These are phyloP conservation scores for Calonectria montana DNA, from an alignment of 2,329 filamentous ascomycete species.

Conservation along the genomic window DNA sequence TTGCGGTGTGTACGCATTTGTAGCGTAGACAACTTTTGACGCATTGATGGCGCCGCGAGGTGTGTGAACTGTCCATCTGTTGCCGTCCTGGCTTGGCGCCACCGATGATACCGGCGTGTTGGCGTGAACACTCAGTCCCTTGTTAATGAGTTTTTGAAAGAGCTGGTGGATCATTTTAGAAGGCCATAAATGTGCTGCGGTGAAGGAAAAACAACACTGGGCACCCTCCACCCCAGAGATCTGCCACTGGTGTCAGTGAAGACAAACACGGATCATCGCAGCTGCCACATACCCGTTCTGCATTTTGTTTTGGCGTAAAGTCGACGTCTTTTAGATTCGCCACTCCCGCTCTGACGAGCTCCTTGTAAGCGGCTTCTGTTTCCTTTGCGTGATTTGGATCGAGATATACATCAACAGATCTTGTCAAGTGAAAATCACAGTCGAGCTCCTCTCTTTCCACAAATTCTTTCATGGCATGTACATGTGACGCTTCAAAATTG, in stretches of 20 bases:
- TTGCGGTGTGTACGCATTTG: conserved; percentile 74
- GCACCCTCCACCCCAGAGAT: conserved; percentile 27
- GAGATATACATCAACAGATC: conserved; percentile 53
- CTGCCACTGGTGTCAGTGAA: neutral
- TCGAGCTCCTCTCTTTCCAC: conserved; percentile 43
- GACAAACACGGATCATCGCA: neutral
- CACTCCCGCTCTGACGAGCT: neutral
- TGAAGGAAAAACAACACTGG: conserved; percentile 31
- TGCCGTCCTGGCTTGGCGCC: neutral
- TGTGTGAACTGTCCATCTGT: conserved; percentile 13
- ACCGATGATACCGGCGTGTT: conserved; percentile 28
- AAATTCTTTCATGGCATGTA: conserved; percentile 46
- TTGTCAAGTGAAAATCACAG: conserved; percentile 37
- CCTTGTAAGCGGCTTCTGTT: conserved; percentile 14
- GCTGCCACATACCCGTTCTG: conserved; percentile 18
- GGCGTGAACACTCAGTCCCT: conserved; percentile 24
- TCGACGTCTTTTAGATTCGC: conserved; percentile 13
- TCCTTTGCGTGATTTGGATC: conserved; percentile 31
- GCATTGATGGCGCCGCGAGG: conserved; percentile 60
- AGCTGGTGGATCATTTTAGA: conserved; percentile 27
- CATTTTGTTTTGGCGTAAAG: conserved; percentile 11
- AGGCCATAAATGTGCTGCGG: conserved; percentile 33
- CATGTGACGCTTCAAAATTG: conserved; percentile 35
- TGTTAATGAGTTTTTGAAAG: conserved; percentile 15
- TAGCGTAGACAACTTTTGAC: conserved; percentile 70